Evolutionary conservation across 1,284 basidiomycete genomes (phyloP).

Genomic region (Peniophora sp.): DNA sequence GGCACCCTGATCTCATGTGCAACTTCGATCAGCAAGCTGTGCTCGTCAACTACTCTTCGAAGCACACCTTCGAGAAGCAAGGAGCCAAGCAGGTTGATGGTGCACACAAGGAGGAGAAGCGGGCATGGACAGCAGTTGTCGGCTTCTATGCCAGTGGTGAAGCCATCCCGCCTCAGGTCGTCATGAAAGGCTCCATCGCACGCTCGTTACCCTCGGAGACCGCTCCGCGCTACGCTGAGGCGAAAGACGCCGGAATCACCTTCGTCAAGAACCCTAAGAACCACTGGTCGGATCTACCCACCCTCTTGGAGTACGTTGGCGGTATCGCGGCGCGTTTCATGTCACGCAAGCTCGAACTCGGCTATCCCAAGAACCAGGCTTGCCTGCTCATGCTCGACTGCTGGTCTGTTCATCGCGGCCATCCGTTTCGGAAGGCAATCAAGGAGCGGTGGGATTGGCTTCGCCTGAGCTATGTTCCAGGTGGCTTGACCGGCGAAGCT

Average conservation of each 20-base stretch:
- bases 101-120: slow-evolving; percentile 26
- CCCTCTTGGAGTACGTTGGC: slow-evolving; percentile 25
- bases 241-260: slow-evolving; percentile 16
- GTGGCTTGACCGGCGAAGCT: slow-evolving; percentile 13
- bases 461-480: slow-evolving; percentile 13
- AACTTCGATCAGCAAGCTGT: slow-evolving; percentile 32
- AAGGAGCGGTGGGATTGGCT: slow-evolving; percentile 13
- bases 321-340: slow-evolving; percentile 25
- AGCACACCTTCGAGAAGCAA: slow-evolving; percentile 20
- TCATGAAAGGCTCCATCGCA: slow-evolving; percentile 17
- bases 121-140: slow-evolving; percentile 25
- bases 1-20: slow-evolving; percentile 16
- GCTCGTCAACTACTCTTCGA: slow-evolving; percentile 17
- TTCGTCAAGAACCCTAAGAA: slow-evolving; percentile 21
- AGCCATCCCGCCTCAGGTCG: slow-evolving; percentile 23
- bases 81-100: slow-evolving; percentile 24
- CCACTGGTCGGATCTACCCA: slow-evolving; percentile 30
- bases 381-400: slow-evolving; percentile 23
- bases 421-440: slow-evolving; percentile 25
- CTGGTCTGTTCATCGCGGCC: slow-evolving; percentile 28
- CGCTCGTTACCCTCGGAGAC: slow-evolving; percentile 14
- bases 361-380: slow-evolving; percentile 17
- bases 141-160: slow-evolving; percentile 18
- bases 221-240: slow-evolving; percentile 14
- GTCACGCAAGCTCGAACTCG: slow-evolving; percentile 11